Conservation (phyloP, 1,284 basidiomycete genomes). For the Melampsora larici-populina region DNA sequence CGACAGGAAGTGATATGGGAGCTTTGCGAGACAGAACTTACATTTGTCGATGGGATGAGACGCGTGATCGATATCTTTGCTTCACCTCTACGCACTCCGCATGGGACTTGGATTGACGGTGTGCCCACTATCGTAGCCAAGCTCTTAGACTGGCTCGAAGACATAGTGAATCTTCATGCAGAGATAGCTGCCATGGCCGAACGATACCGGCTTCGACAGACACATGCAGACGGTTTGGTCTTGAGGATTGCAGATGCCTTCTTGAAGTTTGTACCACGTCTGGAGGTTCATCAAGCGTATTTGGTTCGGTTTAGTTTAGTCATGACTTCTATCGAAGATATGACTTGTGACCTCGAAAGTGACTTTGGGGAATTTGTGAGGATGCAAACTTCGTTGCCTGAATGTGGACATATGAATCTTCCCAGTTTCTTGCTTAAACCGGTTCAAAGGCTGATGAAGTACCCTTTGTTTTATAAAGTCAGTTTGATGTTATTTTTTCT, state of each 20-base stretch:
- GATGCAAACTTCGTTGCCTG: conserved; percentile 64
- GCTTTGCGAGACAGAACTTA: conserved; percentile 66
- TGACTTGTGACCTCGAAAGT: conserved; percentile 60
- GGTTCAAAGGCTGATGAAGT: conserved; percentile 68
- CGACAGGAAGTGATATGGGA: conserved; percentile 69
- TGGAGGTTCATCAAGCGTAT: conserved; percentile 82
- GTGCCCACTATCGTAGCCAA: conserved; percentile 66
- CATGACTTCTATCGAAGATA: conserved; percentile 60
- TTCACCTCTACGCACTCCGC: conserved; percentile 65
- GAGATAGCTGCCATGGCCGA: conserved; percentile 63
- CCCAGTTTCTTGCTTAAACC: conserved; percentile 70
- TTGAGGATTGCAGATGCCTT: conserved; percentile 62
- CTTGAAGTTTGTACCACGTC: conserved; percentile 62
- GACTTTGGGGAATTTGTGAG: conserved; percentile 80
- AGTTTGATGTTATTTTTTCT: conserved; percentile 50
- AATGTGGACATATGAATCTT: conserved; percentile 64
- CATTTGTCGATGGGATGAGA: conserved; percentile 66
- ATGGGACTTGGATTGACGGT: conserved; percentile 66
- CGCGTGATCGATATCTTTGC: conserved; percentile 68
- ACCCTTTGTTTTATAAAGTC: conserved; percentile 71
- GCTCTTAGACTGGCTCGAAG: conserved; percentile 79
- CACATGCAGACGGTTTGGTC: conserved; percentile 57
- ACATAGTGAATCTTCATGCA: conserved; percentile 71
- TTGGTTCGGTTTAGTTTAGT: conserved; percentile 68
- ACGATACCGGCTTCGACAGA: conserved; percentile 55